phyloP scores from a whole-genome alignment of 805 yeast genomes.

The Torulaspora franciscae region DNA sequence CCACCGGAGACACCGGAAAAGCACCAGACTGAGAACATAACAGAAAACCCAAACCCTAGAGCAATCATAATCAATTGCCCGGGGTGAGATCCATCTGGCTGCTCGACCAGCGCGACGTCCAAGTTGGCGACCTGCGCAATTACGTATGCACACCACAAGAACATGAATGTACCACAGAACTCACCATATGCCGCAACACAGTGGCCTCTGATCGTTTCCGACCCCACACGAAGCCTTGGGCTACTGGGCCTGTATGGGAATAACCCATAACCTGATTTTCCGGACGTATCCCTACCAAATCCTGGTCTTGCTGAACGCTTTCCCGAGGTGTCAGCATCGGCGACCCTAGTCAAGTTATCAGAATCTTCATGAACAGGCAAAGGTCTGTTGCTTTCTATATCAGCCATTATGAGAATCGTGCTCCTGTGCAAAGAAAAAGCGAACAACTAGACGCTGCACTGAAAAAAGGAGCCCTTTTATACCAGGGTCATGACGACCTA shows the following conservation, averaged over 20 bases:
- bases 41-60: constrained; percentile 82
- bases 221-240: constrained; percentile 37
- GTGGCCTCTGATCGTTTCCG: constrained; percentile 52
- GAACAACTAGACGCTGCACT: neutral
- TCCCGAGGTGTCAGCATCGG: neutral
- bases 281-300: neutral
- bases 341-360: neutral
- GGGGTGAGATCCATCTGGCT: constrained; percentile 50
- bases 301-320: neutral
- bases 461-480: too few species aligned
- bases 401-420: neutral
- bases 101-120: constrained; percentile 36
- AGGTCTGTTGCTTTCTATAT: neutral
- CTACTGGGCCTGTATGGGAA: constrained; percentile 18
- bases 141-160: constrained; percentile 73
- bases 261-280: constrained; percentile 2
- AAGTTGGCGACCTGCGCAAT: constrained; percentile 81
- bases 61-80: constrained; percentile 72
- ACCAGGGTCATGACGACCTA: too few species aligned
- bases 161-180: constrained; percentile 80
- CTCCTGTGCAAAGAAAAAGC: neutral
- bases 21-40: constrained; percentile 42
- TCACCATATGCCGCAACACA: constrained; percentile 70
- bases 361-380: neutral
- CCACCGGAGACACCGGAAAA: constrained; percentile 75